Evolutionary conservation across 2,329 filamentous ascomycete genomes (phyloP).

Genomic region (Cercospora nicotianae): DNA sequence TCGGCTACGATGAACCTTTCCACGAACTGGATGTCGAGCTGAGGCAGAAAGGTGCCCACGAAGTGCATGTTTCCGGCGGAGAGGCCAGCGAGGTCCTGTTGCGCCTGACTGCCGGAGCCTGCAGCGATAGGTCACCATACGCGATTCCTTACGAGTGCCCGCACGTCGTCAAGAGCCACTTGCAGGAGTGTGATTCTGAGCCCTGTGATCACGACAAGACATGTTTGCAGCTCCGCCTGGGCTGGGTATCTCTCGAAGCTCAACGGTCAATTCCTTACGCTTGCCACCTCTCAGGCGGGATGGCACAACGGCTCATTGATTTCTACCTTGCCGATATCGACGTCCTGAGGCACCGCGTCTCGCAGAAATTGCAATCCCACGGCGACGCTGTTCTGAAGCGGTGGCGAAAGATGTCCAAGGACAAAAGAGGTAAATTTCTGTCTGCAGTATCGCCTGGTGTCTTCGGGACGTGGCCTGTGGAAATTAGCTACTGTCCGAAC

Average conservation of each 20-base stretch:
- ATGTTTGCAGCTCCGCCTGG: too few species aligned
- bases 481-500: too few species aligned
- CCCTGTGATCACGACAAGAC: too few species aligned
- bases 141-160: too few species aligned
- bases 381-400: slow-evolving; percentile 1
- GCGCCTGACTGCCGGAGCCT: too few species aligned
- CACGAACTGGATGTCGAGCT: neutral
- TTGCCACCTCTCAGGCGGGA: neutral
- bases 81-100: too few species aligned
- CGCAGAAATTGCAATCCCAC: neutral
- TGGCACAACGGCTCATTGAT: slow-evolving; percentile 9
- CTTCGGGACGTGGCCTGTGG: too few species aligned
- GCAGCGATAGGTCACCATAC: neutral
- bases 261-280: too few species aligned
- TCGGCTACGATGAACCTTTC: slow-evolving; percentile 6
- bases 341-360: neutral
- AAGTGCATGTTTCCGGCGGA: neutral
- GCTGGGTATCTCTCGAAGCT: too few species aligned
- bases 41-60: neutral
- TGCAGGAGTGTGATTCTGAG: too few species aligned
- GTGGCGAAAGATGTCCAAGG: slow-evolving; percentile 12
- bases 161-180: too few species aligned
- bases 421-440: neutral
- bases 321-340: slow-evolving; percentile 6
- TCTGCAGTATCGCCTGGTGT: neutral